Conservation (phyloP, 2,329 filamentous ascomycete species). For the Botrytis sinoallii region DNA sequence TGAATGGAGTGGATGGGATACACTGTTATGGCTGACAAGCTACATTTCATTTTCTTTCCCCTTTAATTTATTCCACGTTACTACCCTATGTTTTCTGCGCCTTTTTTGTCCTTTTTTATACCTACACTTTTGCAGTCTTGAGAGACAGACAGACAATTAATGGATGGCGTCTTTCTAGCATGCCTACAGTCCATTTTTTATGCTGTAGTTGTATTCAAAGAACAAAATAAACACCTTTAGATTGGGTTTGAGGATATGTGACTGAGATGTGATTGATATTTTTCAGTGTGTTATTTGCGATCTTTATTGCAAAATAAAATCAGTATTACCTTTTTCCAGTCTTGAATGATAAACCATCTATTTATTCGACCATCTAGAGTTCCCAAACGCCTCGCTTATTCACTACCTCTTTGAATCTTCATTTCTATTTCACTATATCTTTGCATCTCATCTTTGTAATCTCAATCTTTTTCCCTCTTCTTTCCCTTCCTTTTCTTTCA, state of each 20-base stretch:
- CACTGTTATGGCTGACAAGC: slow-evolving; percentile 8
- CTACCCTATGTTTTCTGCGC: slow-evolving; percentile 12
- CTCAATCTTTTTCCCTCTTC: no score
- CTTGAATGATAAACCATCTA: not conserved
- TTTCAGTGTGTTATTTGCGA: not conserved
- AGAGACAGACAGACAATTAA: not conserved
- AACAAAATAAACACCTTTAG: slow-evolving; percentile 1
- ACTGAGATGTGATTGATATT: not conserved
- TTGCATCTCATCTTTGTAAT: not conserved
- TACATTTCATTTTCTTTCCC: slow-evolving; percentile 2
- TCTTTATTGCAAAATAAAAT: not conserved
- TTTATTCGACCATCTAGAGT: not conserved
- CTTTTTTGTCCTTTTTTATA: slow-evolving; percentile 8
- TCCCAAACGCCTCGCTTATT: not conserved
- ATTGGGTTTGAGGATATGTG: not conserved
- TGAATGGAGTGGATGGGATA: not conserved
- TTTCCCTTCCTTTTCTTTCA: slow-evolving; percentile 11
- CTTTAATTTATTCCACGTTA: slow-evolving; percentile 4
- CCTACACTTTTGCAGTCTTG: slow-evolving; percentile 1
- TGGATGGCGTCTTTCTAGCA: not conserved
- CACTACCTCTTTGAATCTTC: not conserved
- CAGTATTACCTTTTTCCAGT: not conserved
- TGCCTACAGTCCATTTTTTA: not conserved
- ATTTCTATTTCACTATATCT: not conserved
- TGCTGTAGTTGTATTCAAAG: not conserved